Evolutionary conservation across 73 alveolate genomes (phyloP).

Genomic region (Uronychia binucleata): DNA sequence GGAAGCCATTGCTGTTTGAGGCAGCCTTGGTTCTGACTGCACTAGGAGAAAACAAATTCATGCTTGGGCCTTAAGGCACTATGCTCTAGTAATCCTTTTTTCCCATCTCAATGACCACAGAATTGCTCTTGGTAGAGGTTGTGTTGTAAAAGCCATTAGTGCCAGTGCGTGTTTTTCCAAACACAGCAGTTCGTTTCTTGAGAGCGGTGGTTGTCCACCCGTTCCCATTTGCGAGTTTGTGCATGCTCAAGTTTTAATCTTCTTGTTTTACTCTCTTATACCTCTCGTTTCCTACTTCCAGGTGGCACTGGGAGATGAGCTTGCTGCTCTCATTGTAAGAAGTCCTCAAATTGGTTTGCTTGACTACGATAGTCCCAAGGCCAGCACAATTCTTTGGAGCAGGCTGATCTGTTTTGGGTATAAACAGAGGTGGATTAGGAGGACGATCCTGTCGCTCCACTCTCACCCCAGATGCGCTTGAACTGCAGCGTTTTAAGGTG

Average conservation of each 20-base stretch:
- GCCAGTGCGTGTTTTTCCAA: neutral
- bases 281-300: too few species aligned
- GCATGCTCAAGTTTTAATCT: too few species aligned
- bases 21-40: neutral
- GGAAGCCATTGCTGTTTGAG: neutral
- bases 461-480: neutral
- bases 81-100: neutral
- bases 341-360: neutral
- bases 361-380: neutral
- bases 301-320: too few species aligned
- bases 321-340: neutral
- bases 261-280: too few species aligned
- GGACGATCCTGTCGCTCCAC: neutral
- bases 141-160: neutral
- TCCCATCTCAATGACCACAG: neutral
- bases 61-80: neutral
- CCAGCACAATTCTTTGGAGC: neutral
- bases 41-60: neutral
- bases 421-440: neutral
- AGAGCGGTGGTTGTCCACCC: neutral
- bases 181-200: neutral
- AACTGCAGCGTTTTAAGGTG: neutral
- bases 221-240: too few species aligned
- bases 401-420: neutral
- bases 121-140: neutral